Evolutionary conservation across 2,329 filamentous ascomycete species (phyloP).

Genomic region (Fusarium cicatricum): DNA sequence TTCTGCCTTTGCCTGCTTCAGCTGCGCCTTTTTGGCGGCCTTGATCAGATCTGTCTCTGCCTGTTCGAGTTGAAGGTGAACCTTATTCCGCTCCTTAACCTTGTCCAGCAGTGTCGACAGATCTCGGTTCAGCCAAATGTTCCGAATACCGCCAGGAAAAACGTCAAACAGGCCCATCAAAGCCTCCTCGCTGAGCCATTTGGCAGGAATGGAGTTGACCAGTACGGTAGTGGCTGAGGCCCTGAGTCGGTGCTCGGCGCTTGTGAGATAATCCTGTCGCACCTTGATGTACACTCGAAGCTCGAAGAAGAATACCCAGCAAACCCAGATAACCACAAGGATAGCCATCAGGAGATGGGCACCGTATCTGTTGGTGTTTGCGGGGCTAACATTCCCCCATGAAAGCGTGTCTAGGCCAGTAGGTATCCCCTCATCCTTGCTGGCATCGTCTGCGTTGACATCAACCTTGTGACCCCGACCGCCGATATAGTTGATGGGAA

Average conservation of each 20-base stretch:
- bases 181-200: constrained; percentile 88
- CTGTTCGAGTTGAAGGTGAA: constrained; percentile 76
- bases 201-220: constrained; percentile 86
- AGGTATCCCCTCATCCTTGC: constrained; percentile 37
- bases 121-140: constrained; percentile 96
- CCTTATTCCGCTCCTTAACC: constrained; percentile 74
- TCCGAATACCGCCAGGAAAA: constrained; percentile 92
- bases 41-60: constrained; percentile 89
- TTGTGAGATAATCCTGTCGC: constrained; percentile 92
- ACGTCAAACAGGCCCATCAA: constrained; percentile 90
- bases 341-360: constrained; percentile 86
- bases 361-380: constrained; percentile 76
- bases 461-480: constrained; percentile 68
- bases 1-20: constrained; percentile 70
- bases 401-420: constrained; percentile 82
- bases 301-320: constrained; percentile 86
- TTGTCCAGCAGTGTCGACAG: constrained; percentile 85
- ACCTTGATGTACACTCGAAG: constrained; percentile 89
- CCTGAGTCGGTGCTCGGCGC: constrained; percentile 89
- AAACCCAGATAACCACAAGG: constrained; percentile 82
- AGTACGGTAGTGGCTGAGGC: constrained; percentile 96
- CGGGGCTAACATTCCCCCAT: constrained; percentile 82
- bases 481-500: constrained; percentile 83
- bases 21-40: constrained; percentile 78
- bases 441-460: constrained; percentile 46